Evolutionary conservation across 2,329 filamentous ascomycete species (phyloP).

Genomic region (Cladorrhinum sp.): DNA sequence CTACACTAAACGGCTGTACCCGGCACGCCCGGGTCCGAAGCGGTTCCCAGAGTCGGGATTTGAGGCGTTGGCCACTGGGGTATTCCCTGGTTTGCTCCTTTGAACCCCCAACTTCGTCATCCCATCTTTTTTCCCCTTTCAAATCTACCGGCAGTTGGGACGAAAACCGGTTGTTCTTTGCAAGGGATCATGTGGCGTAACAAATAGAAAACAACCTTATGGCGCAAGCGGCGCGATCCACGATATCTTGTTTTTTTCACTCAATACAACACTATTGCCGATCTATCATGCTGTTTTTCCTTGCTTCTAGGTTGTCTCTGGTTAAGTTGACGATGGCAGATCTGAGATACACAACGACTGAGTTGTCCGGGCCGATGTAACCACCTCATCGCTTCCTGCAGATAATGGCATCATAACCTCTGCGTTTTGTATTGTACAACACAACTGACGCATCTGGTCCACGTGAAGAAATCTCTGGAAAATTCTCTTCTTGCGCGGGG

Average conservation of each 20-base stretch:
- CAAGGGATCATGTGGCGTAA: neutral
- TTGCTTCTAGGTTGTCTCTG: neutral
- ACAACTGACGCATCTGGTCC: neutral
- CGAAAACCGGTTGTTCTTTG: slow-evolving; percentile 7
- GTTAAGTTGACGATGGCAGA: neutral
- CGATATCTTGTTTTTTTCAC: neutral
- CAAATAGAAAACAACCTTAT: neutral
- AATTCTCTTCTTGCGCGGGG: neutral
- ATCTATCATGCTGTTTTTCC: neutral
- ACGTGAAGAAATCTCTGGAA: neutral
- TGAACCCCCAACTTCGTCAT: neutral
- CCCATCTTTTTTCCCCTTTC: neutral
- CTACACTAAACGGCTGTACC: neutral
- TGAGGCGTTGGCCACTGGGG: neutral
- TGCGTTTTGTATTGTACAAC: neutral
- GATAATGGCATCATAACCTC: neutral
- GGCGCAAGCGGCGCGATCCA: slow-evolving; percentile 3
- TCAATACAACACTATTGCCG: neutral
- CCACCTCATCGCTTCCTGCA: neutral
- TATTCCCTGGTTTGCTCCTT: neutral
- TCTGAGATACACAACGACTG: neutral
- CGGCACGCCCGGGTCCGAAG: neutral
- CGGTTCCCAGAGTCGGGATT: neutral
- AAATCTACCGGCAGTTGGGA: slow-evolving; percentile 4
- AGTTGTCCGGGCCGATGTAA: neutral